Conservation (phyloP, 192 early-diverging fungal genomes). For the Backusella morwellensis region DNA sequence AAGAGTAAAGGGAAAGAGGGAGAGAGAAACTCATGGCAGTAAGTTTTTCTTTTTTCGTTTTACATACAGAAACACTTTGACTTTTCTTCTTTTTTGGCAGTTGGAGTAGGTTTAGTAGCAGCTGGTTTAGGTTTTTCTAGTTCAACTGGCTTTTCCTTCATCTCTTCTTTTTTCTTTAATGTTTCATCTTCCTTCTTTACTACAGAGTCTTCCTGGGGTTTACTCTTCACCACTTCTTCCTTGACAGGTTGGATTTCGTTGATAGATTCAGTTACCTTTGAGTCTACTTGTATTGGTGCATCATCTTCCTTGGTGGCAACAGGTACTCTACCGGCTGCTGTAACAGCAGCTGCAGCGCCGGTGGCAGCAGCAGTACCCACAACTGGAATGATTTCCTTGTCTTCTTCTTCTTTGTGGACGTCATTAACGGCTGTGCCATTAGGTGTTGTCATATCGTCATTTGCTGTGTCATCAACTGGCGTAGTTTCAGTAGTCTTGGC, state of each 20-base stretch:
- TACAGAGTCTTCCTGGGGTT: neutral
- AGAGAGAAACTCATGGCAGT: neutral
- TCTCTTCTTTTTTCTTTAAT: neutral
- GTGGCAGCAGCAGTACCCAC: neutral
- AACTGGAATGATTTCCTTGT: neutral
- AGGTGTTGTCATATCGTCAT: neutral
- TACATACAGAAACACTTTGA: constrained; percentile 1
- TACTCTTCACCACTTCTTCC: neutral
- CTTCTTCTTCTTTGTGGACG: neutral
- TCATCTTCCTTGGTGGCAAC: neutral
- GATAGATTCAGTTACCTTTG: neutral
- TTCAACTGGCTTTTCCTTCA: neutral
- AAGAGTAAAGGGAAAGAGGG: neutral
- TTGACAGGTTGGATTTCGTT: neutral
- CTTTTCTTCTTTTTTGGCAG: neutral
- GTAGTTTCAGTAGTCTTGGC: neutral
- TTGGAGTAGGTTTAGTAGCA: neutral
- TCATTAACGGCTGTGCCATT: neutral
- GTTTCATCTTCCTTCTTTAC: neutral
- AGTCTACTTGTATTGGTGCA: neutral
- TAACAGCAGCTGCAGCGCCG: neutral
- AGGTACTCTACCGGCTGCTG: neutral
- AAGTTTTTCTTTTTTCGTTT: neutral
- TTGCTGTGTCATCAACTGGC: neutral
- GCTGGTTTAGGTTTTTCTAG: neutral